Evolutionary conservation across 2,329 filamentous ascomycete species (phyloP).

Genomic region (Neofusicoccum parvum): DNA sequence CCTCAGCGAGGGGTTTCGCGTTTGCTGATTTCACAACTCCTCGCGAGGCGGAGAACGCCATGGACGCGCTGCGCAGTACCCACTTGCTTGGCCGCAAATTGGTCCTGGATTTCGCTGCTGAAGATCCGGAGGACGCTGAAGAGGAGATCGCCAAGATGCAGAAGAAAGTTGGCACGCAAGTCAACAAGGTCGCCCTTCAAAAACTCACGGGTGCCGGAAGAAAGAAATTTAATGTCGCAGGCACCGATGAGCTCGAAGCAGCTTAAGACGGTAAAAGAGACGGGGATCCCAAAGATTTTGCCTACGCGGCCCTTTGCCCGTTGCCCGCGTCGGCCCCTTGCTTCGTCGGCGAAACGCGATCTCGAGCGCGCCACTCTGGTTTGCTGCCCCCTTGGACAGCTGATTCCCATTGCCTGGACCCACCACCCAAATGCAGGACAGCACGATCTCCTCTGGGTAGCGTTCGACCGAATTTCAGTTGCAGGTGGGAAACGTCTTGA

Average conservation of each 20-base stretch:
- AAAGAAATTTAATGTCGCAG: constrained; percentile 84
- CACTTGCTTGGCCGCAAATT: constrained; percentile 88
- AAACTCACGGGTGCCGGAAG: constrained; percentile 81
- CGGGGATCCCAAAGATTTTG: constrained; percentile 8
- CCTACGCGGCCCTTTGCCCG: constrained; percentile 17
- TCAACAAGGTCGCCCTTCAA: constrained; percentile 87
- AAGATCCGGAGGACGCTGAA: constrained; percentile 87
- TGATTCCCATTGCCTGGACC: constrained; percentile 17
- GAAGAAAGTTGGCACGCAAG: constrained; percentile 88
- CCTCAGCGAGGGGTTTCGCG: constrained; percentile 85
- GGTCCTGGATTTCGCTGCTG: constrained; percentile 88
- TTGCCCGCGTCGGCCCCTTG: constrained; percentile 16
- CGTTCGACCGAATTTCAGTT: constrained; percentile 17
- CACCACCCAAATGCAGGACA: constrained; percentile 10
- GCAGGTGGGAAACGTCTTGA: constrained; percentile 15
- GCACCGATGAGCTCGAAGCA: constrained; percentile 60
- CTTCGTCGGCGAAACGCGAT: constrained; percentile 23
- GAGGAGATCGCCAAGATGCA: constrained; percentile 97
- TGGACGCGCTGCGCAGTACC: constrained; percentile 88
- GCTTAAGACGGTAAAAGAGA: constrained; percentile 29
- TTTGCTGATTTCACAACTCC: constrained; percentile 95
- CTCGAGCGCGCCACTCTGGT: constrained; percentile 21
- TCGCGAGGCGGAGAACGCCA: constrained; percentile 85
- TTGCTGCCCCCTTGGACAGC: constrained; percentile 21
- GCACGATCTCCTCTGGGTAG: constrained; percentile 21